phyloP scores from a whole-genome alignment of 345 rosid genomes.

The rapeseed (Brassica napus) region Da-Ae NC_063445.1:27845001-27845500 shows the following conservation, averaged over 20 bases:
- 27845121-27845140: background rate
- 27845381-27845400: background rate
- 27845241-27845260: conserved; percentile 9
- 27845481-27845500: too few relatives aligned
- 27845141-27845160: conserved; percentile 1
- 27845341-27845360: background rate
- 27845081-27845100: conserved; percentile 5
- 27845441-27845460: background rate
- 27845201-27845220: conserved; percentile 23
- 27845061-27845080: conserved; percentile 11
- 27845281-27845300: conserved; percentile 6
- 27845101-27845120: conserved; percentile 2
- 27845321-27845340: background rate
- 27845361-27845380: background rate
- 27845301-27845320: background rate
- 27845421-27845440: background rate
- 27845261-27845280: background rate
- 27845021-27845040: too few relatives aligned
- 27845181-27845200: background rate
- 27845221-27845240: background rate
- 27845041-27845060: background rate
- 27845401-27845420: background rate
- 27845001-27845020: too few relatives aligned
- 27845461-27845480: background rate
- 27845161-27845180: background rate